These are phyloP conservation scores for Neonectria ditissima DNA, from an alignment of 2,329 filamentous ascomycete species.

Conservation along the genomic window DNA sequence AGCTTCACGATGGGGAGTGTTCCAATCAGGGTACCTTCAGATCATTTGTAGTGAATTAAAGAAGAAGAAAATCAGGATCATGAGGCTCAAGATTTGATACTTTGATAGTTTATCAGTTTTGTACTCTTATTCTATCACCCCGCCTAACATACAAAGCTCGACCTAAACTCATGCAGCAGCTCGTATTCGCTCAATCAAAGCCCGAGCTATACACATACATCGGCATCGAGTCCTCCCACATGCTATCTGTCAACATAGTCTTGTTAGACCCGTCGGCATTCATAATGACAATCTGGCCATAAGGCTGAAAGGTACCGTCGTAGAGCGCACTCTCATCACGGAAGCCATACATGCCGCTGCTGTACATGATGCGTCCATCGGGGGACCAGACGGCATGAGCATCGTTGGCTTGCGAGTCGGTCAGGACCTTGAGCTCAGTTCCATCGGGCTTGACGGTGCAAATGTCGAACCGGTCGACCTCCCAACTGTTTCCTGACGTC, in stretches of 20 bases:
- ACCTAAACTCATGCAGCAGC: too few species aligned
- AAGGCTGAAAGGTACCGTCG: conserved; percentile 20
- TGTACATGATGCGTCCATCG: conserved; percentile 19
- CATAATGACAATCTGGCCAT: conserved; percentile 18
- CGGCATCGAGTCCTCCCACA: conserved; percentile 26
- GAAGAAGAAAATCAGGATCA: too few species aligned
- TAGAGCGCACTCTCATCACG: conserved; percentile 17
- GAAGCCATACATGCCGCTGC: conserved; percentile 24
- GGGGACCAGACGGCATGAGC: conserved; percentile 17
- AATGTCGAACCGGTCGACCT: conserved; percentile 18
- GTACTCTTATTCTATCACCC: too few species aligned
- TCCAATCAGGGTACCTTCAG: too few species aligned
- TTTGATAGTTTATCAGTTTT: too few species aligned
- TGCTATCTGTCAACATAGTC: conserved; percentile 23
- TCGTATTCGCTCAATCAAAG: not conserved
- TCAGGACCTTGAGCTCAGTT: conserved; percentile 11
- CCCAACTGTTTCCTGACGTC: conserved; percentile 20
- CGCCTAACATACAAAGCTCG: too few species aligned
- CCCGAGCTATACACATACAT: conserved; percentile 20
- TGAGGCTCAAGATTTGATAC: too few species aligned
- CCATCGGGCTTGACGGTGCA: conserved; percentile 18
- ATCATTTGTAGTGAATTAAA: too few species aligned
- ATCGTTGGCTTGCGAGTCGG: conserved; percentile 19
- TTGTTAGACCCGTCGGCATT: conserved; percentile 22
- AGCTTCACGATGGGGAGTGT: too few species aligned